phyloP scores from a whole-genome alignment of 2,329 filamentous ascomycete species.

The Paraconiothyrium sp. region DNA sequence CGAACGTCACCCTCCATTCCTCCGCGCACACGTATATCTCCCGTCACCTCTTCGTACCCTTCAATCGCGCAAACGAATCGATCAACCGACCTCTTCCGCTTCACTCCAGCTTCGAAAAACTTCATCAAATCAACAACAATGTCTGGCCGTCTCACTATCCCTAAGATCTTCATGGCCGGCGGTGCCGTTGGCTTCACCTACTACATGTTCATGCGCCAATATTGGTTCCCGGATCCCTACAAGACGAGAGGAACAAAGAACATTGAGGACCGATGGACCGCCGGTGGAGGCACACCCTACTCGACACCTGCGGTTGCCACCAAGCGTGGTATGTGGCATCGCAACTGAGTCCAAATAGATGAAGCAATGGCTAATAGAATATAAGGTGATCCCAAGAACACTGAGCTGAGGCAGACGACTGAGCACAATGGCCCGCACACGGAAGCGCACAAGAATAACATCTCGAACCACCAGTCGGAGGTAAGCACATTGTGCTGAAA shows the following conservation, averaged over 20 bases:
- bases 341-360: not conserved
- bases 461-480: conserved; percentile 37
- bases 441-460: conserved; percentile 38
- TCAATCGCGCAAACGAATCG: conserved; percentile 7
- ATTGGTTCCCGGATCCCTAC: conserved; percentile 51
- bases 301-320: conserved; percentile 43
- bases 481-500: conserved; percentile 20
- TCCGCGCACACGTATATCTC: not conserved
- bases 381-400: conserved; percentile 33
- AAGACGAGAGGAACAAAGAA: conserved; percentile 47
- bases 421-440: conserved; percentile 40
- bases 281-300: conserved; percentile 43
- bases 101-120: conserved; percentile 8
- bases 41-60: not conserved
- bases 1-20: conserved; percentile 5
- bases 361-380: conserved; percentile 10
- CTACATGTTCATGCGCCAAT: conserved; percentile 48
- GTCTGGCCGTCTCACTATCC: conserved; percentile 43
- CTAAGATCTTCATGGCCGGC: conserved; percentile 50
- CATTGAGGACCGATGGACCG: conserved; percentile 45
- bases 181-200: conserved; percentile 47
- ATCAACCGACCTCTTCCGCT: conserved; percentile 10
- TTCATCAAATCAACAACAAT: conserved; percentile 21
- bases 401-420: conserved; percentile 35
- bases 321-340: conserved; percentile 33